Conservation (phyloP, 768 basidiomycete species). For the Phaffia tasmanica region DNA sequence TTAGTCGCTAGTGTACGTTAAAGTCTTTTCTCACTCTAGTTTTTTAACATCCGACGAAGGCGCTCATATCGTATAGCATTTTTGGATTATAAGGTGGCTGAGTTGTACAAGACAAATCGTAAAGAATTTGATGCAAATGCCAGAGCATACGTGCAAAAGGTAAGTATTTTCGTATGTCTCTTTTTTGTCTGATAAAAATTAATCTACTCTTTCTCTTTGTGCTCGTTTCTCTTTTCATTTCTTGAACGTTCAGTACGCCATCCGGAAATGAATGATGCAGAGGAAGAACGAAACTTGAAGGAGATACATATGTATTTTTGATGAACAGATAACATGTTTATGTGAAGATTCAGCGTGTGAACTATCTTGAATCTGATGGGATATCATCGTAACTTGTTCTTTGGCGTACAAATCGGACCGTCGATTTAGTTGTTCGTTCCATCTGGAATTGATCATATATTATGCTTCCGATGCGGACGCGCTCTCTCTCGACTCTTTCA, state of each 20-base stretch:
- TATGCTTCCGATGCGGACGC: not conserved
- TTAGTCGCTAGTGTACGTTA: conserved; percentile 37
- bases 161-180: not conserved
- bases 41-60: conserved; percentile 32
- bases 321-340: not conserved
- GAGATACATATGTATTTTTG: not conserved
- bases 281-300: not conserved
- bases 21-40: conserved; percentile 33
- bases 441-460: not conserved
- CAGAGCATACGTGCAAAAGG: conserved; percentile 21
- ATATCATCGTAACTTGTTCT: not conserved
- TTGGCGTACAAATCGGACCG: not conserved
- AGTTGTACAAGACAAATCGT: conserved; percentile 18
- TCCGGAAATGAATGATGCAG: not conserved
- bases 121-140: conserved; percentile 17
- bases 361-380: conserved; percentile 1
- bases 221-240: too few relatives aligned
- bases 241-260: not conserved
- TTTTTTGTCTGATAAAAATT: not conserved
- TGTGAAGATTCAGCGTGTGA: not conserved
- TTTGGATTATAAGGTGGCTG: conserved; percentile 16
- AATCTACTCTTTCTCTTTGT: not conserved
- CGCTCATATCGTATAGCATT: conserved; percentile 2
- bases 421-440: not conserved
- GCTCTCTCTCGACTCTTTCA: not conserved